A percentile compares a stretch with the other conserved stretches of the same genome.
Conservation (phyloP, 2,329 filamentous ascomycete species). For the Exophiala mesophila region DNA sequence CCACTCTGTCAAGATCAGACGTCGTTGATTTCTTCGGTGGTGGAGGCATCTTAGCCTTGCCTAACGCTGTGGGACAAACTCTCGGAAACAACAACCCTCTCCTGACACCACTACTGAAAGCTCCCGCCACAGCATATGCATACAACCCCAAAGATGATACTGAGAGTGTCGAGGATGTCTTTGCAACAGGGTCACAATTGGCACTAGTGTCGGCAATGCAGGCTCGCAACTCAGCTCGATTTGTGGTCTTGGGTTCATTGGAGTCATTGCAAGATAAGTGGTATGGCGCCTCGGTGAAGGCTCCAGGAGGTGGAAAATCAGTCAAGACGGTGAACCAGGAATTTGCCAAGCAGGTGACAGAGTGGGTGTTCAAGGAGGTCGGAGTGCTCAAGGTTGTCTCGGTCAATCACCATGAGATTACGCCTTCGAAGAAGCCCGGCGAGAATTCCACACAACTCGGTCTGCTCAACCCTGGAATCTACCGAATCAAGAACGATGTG, state of each 20-base stretch:
- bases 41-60: constrained; percentile 70
- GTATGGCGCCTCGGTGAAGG: constrained; percentile 74
- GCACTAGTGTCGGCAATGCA: constrained; percentile 81
- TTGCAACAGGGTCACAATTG: constrained; percentile 78
- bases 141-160: constrained; percentile 88
- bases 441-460: constrained; percentile 47
- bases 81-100: constrained; percentile 72
- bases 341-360: constrained; percentile 78
- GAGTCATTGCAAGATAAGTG: constrained; percentile 86
- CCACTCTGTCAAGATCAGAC: constrained; percentile 60
- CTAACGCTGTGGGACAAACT: constrained; percentile 72
- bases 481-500: constrained; percentile 94
- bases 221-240: constrained; percentile 85
- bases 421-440: constrained; percentile 47
- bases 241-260: constrained; percentile 77
- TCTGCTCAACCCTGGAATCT: constrained; percentile 71
- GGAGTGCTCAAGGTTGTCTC: constrained; percentile 81
- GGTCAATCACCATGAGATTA: constrained; percentile 64
- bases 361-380: constrained; percentile 94
- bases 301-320: constrained; percentile 46
- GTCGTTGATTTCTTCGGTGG: constrained; percentile 74
- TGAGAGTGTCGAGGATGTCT: constrained; percentile 67
- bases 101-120: constrained; percentile 74
- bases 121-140: constrained; percentile 79
- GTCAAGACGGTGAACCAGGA: constrained; percentile 71